Evolutionary conservation across 1,139 yeast species (phyloP).

Genomic region (Debaryomycetaceae sp.): DNA sequence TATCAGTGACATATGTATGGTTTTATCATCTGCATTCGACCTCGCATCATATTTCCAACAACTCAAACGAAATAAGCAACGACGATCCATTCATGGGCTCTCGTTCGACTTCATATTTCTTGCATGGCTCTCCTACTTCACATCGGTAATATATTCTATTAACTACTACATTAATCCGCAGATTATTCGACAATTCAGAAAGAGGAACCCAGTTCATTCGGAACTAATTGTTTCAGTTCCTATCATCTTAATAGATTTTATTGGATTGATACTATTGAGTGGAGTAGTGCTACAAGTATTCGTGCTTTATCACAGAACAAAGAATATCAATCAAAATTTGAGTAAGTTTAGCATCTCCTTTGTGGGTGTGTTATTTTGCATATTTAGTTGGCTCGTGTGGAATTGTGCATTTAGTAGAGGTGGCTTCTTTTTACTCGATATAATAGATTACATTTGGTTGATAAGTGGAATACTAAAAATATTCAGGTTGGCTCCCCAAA

Average conservation of each 20-base stretch:
- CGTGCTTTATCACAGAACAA: conserved; percentile 16
- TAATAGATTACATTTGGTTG: conserved; percentile 28
- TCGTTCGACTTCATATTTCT: conserved; percentile 25
- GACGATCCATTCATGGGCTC: conserved; percentile 23
- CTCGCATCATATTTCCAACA: conserved; percentile 12
- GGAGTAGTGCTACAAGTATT: conserved; percentile 14
- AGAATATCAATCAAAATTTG: conserved; percentile 21
- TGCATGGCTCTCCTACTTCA: conserved; percentile 10
- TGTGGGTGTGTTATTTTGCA: conserved; percentile 7
- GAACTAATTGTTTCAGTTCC: conserved; percentile 8
- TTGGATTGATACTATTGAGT: conserved; percentile 9
- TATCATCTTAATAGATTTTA: conserved; percentile 13
- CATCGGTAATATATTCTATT: conserved; percentile 12
- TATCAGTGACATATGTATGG: conserved; percentile 6
- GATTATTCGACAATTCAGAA: conserved; percentile 13
- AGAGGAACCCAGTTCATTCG: conserved; percentile 20
- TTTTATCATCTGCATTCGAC: conserved; percentile 10
- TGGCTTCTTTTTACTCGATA: conserved; percentile 19
- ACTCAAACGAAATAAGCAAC: conserved; percentile 15
- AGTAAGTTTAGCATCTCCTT: conserved; percentile 12
- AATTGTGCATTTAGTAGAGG: conserved; percentile 4
- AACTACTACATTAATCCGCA: conserved; percentile 11
- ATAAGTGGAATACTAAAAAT: conserved; percentile 13
- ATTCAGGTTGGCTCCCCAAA: conserved; percentile 25
- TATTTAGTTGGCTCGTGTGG: conserved; percentile 7